Percentiles rank a stretch among this genome's conserved stretches.
Evolutionary conservation across 257 asterid species (phyloP).

Genomic region (Solanum sparsipilum): DNA sequence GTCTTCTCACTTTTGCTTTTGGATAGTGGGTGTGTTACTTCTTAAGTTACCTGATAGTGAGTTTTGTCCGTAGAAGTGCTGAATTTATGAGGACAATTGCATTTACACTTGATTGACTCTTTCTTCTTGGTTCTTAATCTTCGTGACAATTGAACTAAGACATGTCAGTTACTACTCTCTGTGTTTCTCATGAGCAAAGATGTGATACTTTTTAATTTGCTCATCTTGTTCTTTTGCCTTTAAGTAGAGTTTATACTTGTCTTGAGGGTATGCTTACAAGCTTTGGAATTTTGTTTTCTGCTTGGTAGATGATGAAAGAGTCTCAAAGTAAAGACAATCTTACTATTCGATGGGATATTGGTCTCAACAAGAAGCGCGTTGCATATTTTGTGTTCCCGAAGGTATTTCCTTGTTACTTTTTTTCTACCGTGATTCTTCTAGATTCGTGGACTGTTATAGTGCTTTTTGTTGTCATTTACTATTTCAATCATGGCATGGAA

Average conservation of each 20-base stretch:
- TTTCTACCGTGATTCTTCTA: neutral
- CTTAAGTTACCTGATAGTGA: neutral
- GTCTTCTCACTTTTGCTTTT: neutral
- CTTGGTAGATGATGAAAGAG: constrained; percentile 94
- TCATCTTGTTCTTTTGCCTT: neutral
- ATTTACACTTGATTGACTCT: neutral
- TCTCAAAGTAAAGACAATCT: constrained; percentile 96
- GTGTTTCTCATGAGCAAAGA: neutral
- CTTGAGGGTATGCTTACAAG: neutral
- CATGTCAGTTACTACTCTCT: neutral
- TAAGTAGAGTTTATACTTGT: neutral
- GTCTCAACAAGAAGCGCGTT: constrained; percentile 94
- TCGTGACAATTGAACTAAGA: neutral
- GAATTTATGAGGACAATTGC: neutral
- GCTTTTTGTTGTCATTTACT: neutral
- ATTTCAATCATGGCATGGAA: neutral
- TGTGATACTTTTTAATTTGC: neutral
- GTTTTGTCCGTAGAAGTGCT: neutral
- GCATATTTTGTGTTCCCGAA: constrained; percentile 94
- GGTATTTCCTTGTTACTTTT: constrained; percentile 27
- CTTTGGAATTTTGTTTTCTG: neutral
- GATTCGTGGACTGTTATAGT: neutral
- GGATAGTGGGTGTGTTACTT: neutral
- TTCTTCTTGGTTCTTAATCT: neutral
- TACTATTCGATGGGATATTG: constrained; percentile 96